phyloP scores from a whole-genome alignment of 106 monocot genomes.

The Dendrobium nobile region DNA sequence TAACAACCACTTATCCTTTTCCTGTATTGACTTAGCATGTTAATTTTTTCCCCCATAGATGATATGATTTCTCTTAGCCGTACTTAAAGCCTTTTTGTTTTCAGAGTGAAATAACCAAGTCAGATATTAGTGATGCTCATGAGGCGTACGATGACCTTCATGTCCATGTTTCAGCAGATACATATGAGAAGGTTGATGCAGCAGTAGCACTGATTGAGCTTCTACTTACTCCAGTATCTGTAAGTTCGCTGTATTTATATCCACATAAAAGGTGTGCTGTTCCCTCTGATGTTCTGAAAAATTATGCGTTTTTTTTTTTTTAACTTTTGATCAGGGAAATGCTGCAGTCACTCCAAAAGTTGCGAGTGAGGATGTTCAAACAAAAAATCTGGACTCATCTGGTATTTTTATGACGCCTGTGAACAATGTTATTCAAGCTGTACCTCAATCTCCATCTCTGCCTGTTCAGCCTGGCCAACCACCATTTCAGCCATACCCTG shows the following conservation, averaged over 20 bases:
- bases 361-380: slow-evolving; percentile 2
- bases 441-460: slow-evolving; percentile 13
- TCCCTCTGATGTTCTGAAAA: slow-evolving; percentile 1
- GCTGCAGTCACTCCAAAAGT: slow-evolving; percentile 25
- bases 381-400: slow-evolving; percentile 8
- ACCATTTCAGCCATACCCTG: slow-evolving; percentile 32
- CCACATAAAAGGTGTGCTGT: neutral
- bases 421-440: slow-evolving; percentile 14
- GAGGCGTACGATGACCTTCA: slow-evolving; percentile 63
- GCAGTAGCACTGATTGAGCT: slow-evolving; percentile 79
- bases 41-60: too few relatives aligned
- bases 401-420: slow-evolving; percentile 7
- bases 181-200: slow-evolving; percentile 89
- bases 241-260: slow-evolving; percentile 20
- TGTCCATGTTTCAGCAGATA: slow-evolving; percentile 68
- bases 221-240: slow-evolving; percentile 67
- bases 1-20: too few relatives aligned
- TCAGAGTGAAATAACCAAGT: slow-evolving; percentile 72
- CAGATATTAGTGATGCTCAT: slow-evolving; percentile 44
- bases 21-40: too few relatives aligned
- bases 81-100: slow-evolving; percentile 2
- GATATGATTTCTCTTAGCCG: neutral
- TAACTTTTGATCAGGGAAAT: slow-evolving; percentile 21
- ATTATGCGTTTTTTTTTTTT: slow-evolving; percentile 4
- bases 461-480: slow-evolving; percentile 21